phyloP scores from a whole-genome alignment of 2,329 filamentous ascomycete species.

The Cladobotryum mycophilum region DNA sequence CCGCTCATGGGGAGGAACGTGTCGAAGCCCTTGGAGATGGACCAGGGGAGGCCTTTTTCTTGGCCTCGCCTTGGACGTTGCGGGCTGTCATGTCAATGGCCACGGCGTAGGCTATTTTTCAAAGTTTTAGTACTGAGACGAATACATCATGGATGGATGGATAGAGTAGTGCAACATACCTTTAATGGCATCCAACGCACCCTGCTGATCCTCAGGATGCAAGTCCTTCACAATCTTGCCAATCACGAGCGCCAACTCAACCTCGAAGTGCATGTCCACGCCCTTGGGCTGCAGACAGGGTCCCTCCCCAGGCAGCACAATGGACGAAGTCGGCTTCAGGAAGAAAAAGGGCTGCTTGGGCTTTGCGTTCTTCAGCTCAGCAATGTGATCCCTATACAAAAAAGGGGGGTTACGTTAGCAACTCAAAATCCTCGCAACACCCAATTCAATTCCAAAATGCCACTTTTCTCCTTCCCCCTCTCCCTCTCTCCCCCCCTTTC shows the following conservation, averaged over 20 bases:
- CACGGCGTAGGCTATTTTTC: constrained; percentile 65
- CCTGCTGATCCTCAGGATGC: constrained; percentile 63
- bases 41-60: constrained; percentile 91
- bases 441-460: background rate
- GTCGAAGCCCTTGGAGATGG: constrained; percentile 95
- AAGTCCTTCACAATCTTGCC: constrained; percentile 75
- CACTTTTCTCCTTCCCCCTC: background rate
- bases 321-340: constrained; percentile 84
- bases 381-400: constrained; percentile 71
- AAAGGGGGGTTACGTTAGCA: no score
- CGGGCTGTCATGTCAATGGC: constrained; percentile 97
- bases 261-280: constrained; percentile 85
- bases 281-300: constrained; percentile 77
- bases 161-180: constrained; percentile 41
- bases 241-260: constrained; percentile 87
- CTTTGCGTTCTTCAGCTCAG: constrained; percentile 78
- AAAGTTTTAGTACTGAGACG: background rate
- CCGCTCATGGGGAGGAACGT: constrained; percentile 87
- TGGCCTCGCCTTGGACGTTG: constrained; percentile 92
- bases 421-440: no score
- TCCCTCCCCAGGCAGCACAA: constrained; percentile 71
- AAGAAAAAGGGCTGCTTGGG: constrained; percentile 99
- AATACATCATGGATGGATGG: no score
- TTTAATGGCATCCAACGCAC: constrained; percentile 75
- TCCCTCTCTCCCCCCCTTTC: background rate